Percentiles rank a stretch among this genome's conserved stretches.
phyloP scores from a whole-genome alignment of 495 filamentous ascomycete genomes.

The Trypethelium eluteriae region DNA sequence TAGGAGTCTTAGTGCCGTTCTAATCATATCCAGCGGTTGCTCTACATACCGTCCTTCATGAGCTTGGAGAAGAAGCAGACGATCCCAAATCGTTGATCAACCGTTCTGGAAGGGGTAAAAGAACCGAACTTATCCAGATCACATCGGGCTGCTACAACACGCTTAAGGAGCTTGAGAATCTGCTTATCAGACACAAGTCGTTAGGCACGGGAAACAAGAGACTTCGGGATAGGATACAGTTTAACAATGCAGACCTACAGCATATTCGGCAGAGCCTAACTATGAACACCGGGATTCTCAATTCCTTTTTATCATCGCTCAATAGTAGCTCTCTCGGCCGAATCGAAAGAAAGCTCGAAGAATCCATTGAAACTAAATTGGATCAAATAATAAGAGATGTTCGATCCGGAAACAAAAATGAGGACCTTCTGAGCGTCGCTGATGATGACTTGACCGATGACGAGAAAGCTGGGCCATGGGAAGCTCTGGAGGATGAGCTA shows the following conservation, averaged over 20 bases:
- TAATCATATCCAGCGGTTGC: not conserved
- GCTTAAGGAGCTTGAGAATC: slow-evolving; percentile 12
- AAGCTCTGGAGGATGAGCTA: slow-evolving; percentile 14
- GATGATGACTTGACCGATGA: not conserved
- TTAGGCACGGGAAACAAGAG: slow-evolving; percentile 8
- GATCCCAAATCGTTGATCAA: slow-evolving; percentile 16
- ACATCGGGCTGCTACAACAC: not conserved
- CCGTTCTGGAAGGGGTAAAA: slow-evolving; percentile 11
- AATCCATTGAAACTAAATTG: slow-evolving; percentile 13
- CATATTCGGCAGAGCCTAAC: slow-evolving; percentile 13
- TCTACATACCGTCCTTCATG: slow-evolving; percentile 9
- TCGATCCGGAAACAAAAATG: slow-evolving; percentile 12
- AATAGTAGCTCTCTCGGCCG: slow-evolving; percentile 14
- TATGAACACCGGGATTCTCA: slow-evolving; percentile 13
- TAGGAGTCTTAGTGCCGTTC: too few relatives aligned
- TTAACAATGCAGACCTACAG: slow-evolving; percentile 13
- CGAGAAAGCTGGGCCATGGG: slow-evolving; percentile 1
- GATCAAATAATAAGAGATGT: slow-evolving; percentile 16
- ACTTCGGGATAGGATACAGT: slow-evolving; percentile 14
- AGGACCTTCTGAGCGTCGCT: slow-evolving; percentile 10
- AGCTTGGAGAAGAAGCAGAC: slow-evolving; percentile 12
- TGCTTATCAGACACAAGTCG: slow-evolving; percentile 2
- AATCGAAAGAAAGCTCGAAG: slow-evolving; percentile 14
- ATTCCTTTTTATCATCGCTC: slow-evolving; percentile 14
- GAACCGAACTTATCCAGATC: slow-evolving; percentile 5